These are phyloP conservation scores for Herpetospermum pedunculosum DNA, from an alignment of 306 rosid genomes.

Conservation along the genomic window DNA sequence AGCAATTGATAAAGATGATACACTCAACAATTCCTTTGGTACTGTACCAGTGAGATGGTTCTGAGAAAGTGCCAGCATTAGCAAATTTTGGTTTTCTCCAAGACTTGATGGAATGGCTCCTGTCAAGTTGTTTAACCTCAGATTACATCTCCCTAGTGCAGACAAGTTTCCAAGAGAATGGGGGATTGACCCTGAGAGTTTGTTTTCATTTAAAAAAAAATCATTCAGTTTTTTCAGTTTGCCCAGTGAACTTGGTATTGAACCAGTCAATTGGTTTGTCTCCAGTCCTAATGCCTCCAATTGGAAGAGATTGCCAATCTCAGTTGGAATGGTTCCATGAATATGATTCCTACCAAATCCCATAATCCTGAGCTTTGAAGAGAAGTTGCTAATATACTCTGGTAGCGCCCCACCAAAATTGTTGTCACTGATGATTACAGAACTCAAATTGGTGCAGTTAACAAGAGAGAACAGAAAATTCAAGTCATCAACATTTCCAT, in stretches of 20 bases:
- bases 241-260: conserved; percentile 11
- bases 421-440: neutral
- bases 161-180: conserved; percentile 17
- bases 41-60: conserved; percentile 16
- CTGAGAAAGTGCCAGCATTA: neutral
- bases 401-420: conserved; percentile 19
- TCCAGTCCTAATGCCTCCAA: neutral
- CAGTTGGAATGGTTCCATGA: conserved; percentile 14
- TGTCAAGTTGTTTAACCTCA: neutral
- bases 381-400: conserved; percentile 15
- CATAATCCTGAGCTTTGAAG: neutral
- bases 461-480: conserved; percentile 12
- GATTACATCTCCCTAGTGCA: neutral
- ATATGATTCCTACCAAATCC: conserved; percentile 5
- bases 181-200: conserved; percentile 16
- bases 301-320: conserved; percentile 13
- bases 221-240: neutral
- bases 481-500: conserved; percentile 9
- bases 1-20: neutral
- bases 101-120: conserved; percentile 12
- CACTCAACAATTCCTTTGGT: conserved; percentile 11
- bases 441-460: conserved; percentile 9
- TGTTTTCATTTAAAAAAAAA: neutral
- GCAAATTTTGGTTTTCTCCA: conserved; percentile 1
- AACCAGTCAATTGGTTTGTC: conserved; percentile 9